Conservation (phyloP, 2,329 filamentous ascomycete genomes). For the Ophiostoma triangulosporum region DNA sequence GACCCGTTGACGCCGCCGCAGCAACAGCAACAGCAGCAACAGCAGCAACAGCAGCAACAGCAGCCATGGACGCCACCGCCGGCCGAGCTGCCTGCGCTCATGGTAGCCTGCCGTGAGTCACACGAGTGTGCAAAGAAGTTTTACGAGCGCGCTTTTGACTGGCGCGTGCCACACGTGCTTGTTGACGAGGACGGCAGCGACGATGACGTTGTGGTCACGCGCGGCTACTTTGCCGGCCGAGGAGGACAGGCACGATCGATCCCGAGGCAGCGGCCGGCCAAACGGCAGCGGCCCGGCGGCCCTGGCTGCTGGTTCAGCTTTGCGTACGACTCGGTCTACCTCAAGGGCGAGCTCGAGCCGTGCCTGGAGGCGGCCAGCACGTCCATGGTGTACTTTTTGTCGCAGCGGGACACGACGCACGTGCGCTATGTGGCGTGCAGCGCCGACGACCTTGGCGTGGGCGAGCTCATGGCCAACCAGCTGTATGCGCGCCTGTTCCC, state of each 20-base stretch:
- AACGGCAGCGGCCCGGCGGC: background rate
- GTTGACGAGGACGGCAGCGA: slow-evolving; percentile 6
- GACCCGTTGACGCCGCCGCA: slow-evolving; percentile 8
- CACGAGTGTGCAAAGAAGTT: slow-evolving; percentile 27
- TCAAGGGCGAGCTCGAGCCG: slow-evolving; percentile 35
- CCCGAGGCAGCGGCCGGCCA: background rate
- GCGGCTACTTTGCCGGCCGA: background rate
- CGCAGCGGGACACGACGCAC: slow-evolving; percentile 27
- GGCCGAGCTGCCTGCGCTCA: slow-evolving; percentile 25
- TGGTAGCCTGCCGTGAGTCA: slow-evolving; percentile 31
- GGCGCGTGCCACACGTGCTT: slow-evolving; percentile 30
- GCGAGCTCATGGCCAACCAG: slow-evolving; percentile 28
- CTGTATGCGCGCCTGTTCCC: slow-evolving; percentile 36
- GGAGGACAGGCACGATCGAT: background rate
- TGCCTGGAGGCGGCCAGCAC: slow-evolving; percentile 32
- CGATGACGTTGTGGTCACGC: background rate
- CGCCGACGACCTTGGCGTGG: slow-evolving; percentile 30
- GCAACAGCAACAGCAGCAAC: too few relatives aligned
- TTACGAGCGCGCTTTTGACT: slow-evolving; percentile 34
- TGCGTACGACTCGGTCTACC: slow-evolving; percentile 30
- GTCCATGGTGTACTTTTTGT: slow-evolving; percentile 35
- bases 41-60: too few relatives aligned
- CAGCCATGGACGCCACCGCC: slow-evolving; percentile 6
- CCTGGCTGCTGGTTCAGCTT: slow-evolving; percentile 32
- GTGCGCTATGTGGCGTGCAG: slow-evolving; percentile 31